Percentiles rank a stretch among this genome's conserved stretches.
Conservation (phyloP, 192 early-diverging fungal species). For the Mortierella claussenii region DNA sequence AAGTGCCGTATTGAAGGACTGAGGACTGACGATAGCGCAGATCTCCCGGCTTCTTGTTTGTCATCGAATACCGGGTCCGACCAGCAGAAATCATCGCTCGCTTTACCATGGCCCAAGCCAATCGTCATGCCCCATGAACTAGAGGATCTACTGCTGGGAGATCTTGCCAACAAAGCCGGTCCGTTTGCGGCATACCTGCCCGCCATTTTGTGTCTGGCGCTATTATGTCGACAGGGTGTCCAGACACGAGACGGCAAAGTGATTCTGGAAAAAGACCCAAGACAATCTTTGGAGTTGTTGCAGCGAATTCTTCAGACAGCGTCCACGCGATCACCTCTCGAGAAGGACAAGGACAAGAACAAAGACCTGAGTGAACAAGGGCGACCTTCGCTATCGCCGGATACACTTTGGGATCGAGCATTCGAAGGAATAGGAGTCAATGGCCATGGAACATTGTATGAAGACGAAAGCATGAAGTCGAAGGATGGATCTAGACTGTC, state of each 20-base stretch:
- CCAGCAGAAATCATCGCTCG: neutral
- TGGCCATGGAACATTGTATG: neutral
- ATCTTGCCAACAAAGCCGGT: conserved; percentile 2
- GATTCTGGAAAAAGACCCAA: conserved; percentile 21
- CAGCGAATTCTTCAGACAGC: conserved; percentile 8
- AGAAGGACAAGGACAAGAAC: neutral
- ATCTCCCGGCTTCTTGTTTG: no score
- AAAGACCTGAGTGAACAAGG: neutral
- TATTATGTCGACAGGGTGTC: conserved; percentile 40
- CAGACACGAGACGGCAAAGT: conserved; percentile 18
- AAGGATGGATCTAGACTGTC: neutral
- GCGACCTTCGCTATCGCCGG: neutral
- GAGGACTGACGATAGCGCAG: neutral
- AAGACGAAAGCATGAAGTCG: neutral
- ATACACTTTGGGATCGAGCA: neutral
- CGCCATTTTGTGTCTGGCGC: conserved; percentile 30
- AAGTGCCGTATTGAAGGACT: conserved; percentile 33
- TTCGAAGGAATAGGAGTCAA: neutral
- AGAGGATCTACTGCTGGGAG: conserved; percentile 18
- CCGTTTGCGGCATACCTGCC: conserved; percentile 38
- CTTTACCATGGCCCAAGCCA: conserved; percentile 15
- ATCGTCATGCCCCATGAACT: conserved; percentile 17
- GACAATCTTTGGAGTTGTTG: conserved; percentile 26
- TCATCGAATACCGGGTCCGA: neutral
- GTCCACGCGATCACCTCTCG: conserved; percentile 4